These are phyloP conservation scores for Globisporangium radiosum DNA, from an alignment of 352 stramenopile genomes.

Conservation along the genomic window DNA sequence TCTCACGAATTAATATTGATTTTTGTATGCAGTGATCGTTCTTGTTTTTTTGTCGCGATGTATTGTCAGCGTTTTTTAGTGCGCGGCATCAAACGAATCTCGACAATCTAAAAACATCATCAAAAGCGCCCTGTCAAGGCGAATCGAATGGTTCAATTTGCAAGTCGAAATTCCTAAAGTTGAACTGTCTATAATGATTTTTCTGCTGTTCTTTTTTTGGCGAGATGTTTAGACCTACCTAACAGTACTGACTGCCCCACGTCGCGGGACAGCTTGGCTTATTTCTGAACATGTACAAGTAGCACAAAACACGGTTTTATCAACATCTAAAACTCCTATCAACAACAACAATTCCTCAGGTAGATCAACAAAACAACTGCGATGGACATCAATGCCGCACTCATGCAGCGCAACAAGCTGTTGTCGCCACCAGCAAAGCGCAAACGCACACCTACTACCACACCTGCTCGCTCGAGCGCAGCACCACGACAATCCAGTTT, in stretches of 20 bases:
- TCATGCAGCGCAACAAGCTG: conserved; percentile 37
- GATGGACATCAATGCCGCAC: conserved; percentile 32
- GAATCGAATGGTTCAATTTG: not conserved
- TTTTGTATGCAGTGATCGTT: not conserved
- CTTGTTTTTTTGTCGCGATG: not conserved
- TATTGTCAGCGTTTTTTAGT: not conserved
- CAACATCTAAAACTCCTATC: no score
- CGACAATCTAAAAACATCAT: not conserved
- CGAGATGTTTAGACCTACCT: not conserved
- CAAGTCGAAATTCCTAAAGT: not conserved
- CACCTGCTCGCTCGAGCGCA: conserved; percentile 12
- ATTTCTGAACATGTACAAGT: no score
- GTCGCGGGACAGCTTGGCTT: no score
- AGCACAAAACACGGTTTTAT: no score
- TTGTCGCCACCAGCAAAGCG: conserved; percentile 25
- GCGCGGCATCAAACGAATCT: not conserved
- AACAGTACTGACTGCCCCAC: no score
- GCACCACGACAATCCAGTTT: conserved; percentile 5
- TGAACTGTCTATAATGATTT: not conserved
- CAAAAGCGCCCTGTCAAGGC: not conserved
- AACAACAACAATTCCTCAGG: not conserved
- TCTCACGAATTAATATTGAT: not conserved
- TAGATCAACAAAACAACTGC: conserved; percentile 17
- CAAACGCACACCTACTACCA: conserved; percentile 3
- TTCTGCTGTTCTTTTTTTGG: not conserved